Evolutionary conservation across 78 protist genomes (phyloP), one percentile per base, ranked within the genome.

Genomic region (Reticulomyxa filosa): DNA sequence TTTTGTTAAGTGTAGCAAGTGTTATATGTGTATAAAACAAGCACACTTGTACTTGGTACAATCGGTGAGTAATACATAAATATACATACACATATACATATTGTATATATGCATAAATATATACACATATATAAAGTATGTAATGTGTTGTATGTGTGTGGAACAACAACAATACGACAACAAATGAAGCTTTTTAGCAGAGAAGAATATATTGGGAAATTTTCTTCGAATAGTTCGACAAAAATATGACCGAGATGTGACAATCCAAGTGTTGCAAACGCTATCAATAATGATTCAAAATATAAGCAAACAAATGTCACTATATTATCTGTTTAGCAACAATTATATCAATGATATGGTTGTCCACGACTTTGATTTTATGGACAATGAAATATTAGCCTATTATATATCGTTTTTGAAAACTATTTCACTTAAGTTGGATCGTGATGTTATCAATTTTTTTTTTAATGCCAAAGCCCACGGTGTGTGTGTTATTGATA

Each of bases 381-480:
- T 75, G 22, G 77, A 82, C 67, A 87, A 83, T 10, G 93, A 83
- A 63, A 62, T 83, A 25, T 61, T 83, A 38, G 86, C 82, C 29
- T 76, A 83, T 51, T 87, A 81, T 76, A 69, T 87, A 55, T 75
- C 87, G 22, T 83, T 87, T 30, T 35, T 87, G 26, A 87, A 87
- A 69, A 78, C 83, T 26, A 70, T 87, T 10, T 76, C 86, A 17
- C 75, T 83, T 11, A 72, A 77, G 61, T 72, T 87, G 48, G 74
- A 73, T 70, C 35, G 51, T 27, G 68, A 46, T 32, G 78, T 82
- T 5, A 63, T 87, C 29, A 73, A 75, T 50, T 83, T 87, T 83
- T 87, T 87, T 67, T 83, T 67, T 61, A 74, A 83, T 67, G 81
- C 69, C 65, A 6, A 7, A 33, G 59, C 30, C n/a, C n/a, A n/a